These are phyloP conservation scores for Blastomyces percursus DNA, from an alignment of 2,329 filamentous ascomycete species.

Conservation along the genomic window DNA sequence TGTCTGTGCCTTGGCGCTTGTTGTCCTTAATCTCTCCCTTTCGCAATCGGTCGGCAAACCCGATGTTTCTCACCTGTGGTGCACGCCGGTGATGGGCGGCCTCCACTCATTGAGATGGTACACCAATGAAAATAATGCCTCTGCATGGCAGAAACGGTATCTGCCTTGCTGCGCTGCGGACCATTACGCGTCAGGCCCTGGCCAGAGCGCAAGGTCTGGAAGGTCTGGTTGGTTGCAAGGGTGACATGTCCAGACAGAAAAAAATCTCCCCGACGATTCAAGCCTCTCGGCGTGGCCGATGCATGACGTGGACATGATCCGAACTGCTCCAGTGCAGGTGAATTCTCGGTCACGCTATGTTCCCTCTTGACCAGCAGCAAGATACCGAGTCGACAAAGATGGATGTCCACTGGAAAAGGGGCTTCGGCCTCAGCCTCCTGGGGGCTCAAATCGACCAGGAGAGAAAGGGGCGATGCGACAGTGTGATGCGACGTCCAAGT, in stretches of 20 bases:
- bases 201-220: too few species aligned
- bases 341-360: conserved; percentile 1
- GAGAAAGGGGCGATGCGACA: too few species aligned
- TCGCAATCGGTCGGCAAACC: too few species aligned
- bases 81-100: too few species aligned
- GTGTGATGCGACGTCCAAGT: too few species aligned
- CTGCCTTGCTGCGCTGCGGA: neutral
- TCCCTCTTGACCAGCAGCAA: neutral
- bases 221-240: neutral
- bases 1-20: too few species aligned
- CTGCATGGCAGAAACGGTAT: too few species aligned
- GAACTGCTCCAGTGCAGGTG: neutral
- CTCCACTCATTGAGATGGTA: too few species aligned
- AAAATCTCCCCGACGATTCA: neutral
- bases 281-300: neutral
- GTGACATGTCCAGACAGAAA: neutral
- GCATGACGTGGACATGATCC: neutral
- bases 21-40: too few species aligned
- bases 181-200: neutral
- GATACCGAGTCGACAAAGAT: too few species aligned
- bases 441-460: neutral
- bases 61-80: too few species aligned
- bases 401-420: neutral
- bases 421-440: neutral
- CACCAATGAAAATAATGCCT: too few species aligned